phyloP scores from a whole-genome alignment of 768 basidiomycete genomes.

The Pluteus cervinus region DNA sequence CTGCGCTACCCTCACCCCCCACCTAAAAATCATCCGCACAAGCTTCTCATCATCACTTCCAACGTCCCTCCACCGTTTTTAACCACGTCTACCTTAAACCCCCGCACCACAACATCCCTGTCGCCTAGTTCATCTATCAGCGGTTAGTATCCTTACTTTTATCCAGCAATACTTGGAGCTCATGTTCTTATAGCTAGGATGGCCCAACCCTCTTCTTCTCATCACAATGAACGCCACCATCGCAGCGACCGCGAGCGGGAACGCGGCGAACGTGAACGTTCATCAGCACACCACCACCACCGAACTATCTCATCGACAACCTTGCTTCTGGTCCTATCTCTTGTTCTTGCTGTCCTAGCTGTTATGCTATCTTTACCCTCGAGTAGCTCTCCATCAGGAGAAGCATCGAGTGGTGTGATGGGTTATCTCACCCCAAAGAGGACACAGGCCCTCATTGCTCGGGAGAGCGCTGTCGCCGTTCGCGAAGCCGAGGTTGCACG shows the following conservation, averaged over 20 bases:
- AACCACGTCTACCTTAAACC: constrained; percentile 66
- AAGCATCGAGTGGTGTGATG: constrained; percentile 51
- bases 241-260: constrained; percentile 49
- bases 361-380: constrained; percentile 86
- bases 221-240: constrained; percentile 57
- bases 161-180: constrained; percentile 5
- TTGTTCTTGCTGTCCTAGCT: constrained; percentile 82
- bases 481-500: constrained; percentile 88
- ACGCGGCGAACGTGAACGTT: constrained; percentile 43
- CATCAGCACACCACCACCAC: constrained; percentile 66
- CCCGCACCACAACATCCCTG: constrained; percentile 60
- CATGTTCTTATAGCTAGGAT: constrained; percentile 57
- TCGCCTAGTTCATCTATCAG: constrained; percentile 62
- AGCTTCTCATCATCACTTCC: background rate
- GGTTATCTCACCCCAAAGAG: constrained; percentile 79
- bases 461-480: constrained; percentile 72
- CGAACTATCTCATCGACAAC: constrained; percentile 88
- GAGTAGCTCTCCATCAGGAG: constrained; percentile 29
- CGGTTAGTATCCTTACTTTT: constrained; percentile 25
- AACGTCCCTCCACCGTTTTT: constrained; percentile 27
- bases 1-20: constrained; percentile 17
- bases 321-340: constrained; percentile 78
- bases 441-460: constrained; percentile 70
- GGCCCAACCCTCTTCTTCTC: constrained; percentile 84
- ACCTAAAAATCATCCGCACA: constrained; percentile 5